Percentiles rank a stretch among this genome's conserved stretches.
Conservation (phyloP, 2,329 filamentous ascomycete species). For the Tolypocladium tropicale region DNA sequence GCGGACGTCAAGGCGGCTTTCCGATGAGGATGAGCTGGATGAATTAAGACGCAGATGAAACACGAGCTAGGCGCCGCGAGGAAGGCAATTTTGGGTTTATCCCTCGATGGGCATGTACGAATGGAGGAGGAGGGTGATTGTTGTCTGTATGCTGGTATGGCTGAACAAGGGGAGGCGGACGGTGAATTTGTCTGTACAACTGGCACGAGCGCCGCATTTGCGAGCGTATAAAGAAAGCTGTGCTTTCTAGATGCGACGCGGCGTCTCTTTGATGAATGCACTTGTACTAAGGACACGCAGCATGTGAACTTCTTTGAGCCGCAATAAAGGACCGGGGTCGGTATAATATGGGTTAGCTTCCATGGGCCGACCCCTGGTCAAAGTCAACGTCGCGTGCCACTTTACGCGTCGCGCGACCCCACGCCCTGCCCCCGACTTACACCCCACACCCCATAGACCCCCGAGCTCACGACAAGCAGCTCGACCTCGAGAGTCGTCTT, state of each 20-base stretch:
- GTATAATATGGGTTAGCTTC: too few species aligned
- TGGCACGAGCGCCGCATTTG: not conserved
- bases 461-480: not conserved
- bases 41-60: not conserved
- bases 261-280: not conserved
- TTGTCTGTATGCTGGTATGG: not conserved
- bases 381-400: not conserved
- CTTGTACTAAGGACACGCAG: not conserved
- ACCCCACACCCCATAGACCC: not conserved
- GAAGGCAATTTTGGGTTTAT: not conserved
- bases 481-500: not conserved
- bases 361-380: too few species aligned
- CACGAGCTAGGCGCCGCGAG: not conserved
- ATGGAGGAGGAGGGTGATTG: too few species aligned
- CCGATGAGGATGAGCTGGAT: slow-evolving; percentile 10
- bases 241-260: not conserved
- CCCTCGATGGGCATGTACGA: not conserved
- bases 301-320: too few species aligned
- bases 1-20: slow-evolving; percentile 53
- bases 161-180: not conserved
- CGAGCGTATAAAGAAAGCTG: not conserved
- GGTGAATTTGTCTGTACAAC: not conserved
- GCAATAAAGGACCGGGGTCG: too few species aligned
- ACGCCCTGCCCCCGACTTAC: not conserved
- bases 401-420: slow-evolving; percentile 1